phyloP scores from a whole-genome alignment of 345 rosid species.

The Gossypium stocksii region DNA sequence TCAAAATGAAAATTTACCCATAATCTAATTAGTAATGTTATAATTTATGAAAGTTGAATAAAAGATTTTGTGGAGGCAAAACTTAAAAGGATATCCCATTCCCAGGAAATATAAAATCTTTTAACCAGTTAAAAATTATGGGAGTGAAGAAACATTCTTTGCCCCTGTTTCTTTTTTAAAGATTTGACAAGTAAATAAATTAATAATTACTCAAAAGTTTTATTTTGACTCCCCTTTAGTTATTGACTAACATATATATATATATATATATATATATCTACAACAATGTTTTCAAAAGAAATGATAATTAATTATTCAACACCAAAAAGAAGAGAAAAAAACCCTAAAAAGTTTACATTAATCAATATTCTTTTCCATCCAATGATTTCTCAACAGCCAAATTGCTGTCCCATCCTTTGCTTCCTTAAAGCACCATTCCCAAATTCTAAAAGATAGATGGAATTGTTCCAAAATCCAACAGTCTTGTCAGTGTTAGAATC shows the following conservation, averaged over 20 bases:
- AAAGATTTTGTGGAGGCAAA: too few relatives aligned
- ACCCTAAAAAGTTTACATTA: background rate
- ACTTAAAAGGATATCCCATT: too few relatives aligned
- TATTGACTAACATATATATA: background rate
- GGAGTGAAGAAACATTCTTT: background rate
- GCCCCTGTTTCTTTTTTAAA: background rate
- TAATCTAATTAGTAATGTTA: too few relatives aligned
- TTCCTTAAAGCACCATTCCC: background rate
- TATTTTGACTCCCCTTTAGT: background rate
- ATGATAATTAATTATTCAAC: background rate
- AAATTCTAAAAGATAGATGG: background rate
- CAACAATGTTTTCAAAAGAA: background rate
- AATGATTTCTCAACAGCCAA: slow-evolving; percentile 6
- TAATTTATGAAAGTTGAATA: too few relatives aligned
- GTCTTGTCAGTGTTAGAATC: background rate
- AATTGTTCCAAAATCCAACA: slow-evolving; percentile 2
- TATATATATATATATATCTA: background rate
- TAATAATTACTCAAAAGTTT: background rate
- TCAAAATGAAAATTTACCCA: too few relatives aligned
- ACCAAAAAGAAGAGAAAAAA: background rate
- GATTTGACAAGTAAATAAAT: background rate
- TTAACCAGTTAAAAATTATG: background rate
- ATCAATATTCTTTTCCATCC: background rate
- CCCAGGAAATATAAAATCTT: background rate
- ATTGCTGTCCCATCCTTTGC: slow-evolving; percentile 7